These are phyloP conservation scores for Rosa rugosa DNA, from an alignment of 306 rosid genomes.

Conservation along the genomic window DNA sequence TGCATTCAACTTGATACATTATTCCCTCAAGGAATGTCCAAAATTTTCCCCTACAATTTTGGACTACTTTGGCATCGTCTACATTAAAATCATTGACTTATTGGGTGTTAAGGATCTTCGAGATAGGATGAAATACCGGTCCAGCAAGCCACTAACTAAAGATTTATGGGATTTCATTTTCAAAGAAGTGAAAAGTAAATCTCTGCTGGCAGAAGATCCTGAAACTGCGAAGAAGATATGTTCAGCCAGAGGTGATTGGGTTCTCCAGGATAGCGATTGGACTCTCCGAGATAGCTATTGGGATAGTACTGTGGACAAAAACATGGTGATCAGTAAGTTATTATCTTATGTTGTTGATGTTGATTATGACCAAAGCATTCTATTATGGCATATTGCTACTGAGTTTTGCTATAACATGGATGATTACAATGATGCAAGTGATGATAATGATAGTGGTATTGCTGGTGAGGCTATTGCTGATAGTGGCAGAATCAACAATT, in stretches of 20 bases:
- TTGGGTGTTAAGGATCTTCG: constrained; percentile 25
- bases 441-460: background rate
- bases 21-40: constrained; percentile 23
- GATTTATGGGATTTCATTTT: constrained; percentile 31
- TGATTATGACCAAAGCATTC: constrained; percentile 34
- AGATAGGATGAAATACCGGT: constrained; percentile 25
- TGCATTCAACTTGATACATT: constrained; percentile 30
- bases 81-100: background rate
- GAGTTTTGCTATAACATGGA: constrained; percentile 23
- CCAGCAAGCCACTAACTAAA: background rate
- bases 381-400: constrained; percentile 49
- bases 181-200: constrained; percentile 10
- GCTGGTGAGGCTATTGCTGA: background rate
- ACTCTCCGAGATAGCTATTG: constrained; percentile 19
- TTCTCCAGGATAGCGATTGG: constrained; percentile 17
- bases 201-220: constrained; percentile 22
- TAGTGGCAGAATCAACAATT: background rate
- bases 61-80: background rate
- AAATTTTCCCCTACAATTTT: background rate
- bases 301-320: background rate
- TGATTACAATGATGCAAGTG: background rate
- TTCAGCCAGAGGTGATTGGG: constrained; percentile 34
- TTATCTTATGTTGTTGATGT: constrained; percentile 15
- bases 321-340: background rate
- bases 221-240: constrained; percentile 27